Evolutionary conservation across 2,329 filamentous ascomycete genomes (phyloP).

Genomic region (Corynespora cassiicola): DNA sequence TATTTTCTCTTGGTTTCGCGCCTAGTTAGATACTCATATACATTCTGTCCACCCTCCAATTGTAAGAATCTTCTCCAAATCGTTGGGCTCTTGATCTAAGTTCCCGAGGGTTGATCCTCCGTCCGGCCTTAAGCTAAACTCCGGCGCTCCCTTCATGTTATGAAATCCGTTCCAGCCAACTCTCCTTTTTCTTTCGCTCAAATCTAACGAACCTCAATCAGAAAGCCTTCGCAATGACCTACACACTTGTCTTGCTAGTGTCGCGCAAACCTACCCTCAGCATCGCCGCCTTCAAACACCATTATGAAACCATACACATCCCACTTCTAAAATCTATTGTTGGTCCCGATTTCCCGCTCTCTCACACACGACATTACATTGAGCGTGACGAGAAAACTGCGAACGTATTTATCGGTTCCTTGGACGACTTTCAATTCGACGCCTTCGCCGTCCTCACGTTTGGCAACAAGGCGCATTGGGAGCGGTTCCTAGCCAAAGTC

Average conservation of each 20-base stretch:
- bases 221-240: no score
- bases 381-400: constrained; percentile 10
- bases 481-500: constrained; percentile 19
- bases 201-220: no score
- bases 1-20: no score
- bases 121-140: no score
- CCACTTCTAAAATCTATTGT: constrained; percentile 26
- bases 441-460: constrained; percentile 26
- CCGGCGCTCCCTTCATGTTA: no score
- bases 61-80: no score
- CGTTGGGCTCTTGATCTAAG: no score
- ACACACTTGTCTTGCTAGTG: constrained; percentile 23
- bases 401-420: constrained; percentile 11
- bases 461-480: constrained; percentile 21
- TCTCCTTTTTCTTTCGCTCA: no score
- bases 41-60: no score
- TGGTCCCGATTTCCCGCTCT: constrained; percentile 23
- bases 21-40: no score
- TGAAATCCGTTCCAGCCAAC: no score
- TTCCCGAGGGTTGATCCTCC: no score
- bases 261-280: constrained; percentile 23
- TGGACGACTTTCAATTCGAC: constrained; percentile 19
- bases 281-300: constrained; percentile 24
- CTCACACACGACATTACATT: constrained; percentile 30
- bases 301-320: constrained; percentile 29